Conservation (phyloP, 371 early-diverging fungal species). For the Syncephalastrum racemosum region DNA sequence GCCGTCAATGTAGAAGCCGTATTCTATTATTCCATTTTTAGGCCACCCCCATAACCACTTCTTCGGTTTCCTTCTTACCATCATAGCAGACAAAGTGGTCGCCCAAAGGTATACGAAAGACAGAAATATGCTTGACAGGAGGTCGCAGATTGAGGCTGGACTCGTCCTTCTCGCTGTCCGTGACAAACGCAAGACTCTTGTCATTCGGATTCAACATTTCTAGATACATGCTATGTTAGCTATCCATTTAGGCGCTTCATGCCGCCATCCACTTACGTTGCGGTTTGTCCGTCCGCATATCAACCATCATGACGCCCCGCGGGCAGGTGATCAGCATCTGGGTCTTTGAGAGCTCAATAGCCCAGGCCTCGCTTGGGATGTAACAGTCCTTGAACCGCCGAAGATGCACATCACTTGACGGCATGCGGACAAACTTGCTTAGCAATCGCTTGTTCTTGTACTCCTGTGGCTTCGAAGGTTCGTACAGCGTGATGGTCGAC, state of each 20-base stretch:
- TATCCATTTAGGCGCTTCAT: neutral
- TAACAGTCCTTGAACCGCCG: constrained; percentile 39
- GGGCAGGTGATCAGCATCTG: constrained; percentile 47
- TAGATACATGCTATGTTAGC: constrained; percentile 9
- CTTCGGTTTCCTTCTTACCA: constrained; percentile 22
- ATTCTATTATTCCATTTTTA: constrained; percentile 26
- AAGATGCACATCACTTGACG: constrained; percentile 25
- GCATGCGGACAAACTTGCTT: constrained; percentile 9
- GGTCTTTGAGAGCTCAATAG: constrained; percentile 34
- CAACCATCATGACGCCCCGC: constrained; percentile 43
- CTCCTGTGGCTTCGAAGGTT: constrained; percentile 23
- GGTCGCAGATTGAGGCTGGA: constrained; percentile 26
- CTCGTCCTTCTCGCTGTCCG: constrained; percentile 42
- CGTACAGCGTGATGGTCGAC: constrained; percentile 32
- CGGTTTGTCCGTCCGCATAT: constrained; percentile 42
- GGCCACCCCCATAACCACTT: too few species aligned
- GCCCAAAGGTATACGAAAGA: constrained; percentile 32
- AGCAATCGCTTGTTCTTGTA: constrained; percentile 13
- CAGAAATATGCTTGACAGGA: constrained; percentile 36
- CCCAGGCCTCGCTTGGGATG: constrained; percentile 45
- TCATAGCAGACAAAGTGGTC: constrained; percentile 51
- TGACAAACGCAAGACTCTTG: constrained; percentile 33
- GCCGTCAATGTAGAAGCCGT: constrained; percentile 49
- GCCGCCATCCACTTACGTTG: constrained; percentile 34
- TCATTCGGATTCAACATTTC: constrained; percentile 44